Percentiles rank a stretch among this genome's conserved stretches.
These are phyloP conservation scores for Elsinoe fawcettii DNA, from an alignment of 2,329 filamentous ascomycete species.

Conservation along the genomic window DNA sequence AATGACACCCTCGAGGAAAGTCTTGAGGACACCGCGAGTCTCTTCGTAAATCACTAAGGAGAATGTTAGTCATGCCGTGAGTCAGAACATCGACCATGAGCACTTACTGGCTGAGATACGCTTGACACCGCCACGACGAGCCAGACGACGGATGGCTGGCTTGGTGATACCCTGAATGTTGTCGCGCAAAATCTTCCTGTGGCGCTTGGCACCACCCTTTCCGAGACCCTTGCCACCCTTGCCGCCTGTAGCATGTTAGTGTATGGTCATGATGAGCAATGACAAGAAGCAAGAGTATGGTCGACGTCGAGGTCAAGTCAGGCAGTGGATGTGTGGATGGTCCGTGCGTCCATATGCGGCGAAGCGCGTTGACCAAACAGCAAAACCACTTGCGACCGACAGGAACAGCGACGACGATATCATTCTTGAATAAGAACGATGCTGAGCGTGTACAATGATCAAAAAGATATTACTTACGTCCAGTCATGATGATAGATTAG, in stretches of 20 bases:
- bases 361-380: neutral
- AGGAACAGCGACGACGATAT: constrained; percentile 9
- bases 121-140: constrained; percentile 99
- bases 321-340: constrained; percentile 1
- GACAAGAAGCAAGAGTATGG: neutral
- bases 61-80: constrained; percentile 12
- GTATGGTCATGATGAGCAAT: constrained; percentile 34
- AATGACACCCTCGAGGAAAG: constrained; percentile 76
- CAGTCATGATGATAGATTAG: constrained; percentile 42
- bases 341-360: constrained; percentile 2
- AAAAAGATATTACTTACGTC: constrained; percentile 37
- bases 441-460: neutral
- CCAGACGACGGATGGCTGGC: constrained; percentile 96
- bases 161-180: constrained; percentile 99
- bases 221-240: constrained; percentile 97
- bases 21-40: constrained; percentile 74
- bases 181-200: constrained; percentile 98
- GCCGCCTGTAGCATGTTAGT: constrained; percentile 54
- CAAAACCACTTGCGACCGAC: neutral
- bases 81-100: neutral
- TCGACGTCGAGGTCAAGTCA: constrained; percentile 8
- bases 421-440: neutral
- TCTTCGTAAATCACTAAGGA: constrained; percentile 68
- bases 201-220: constrained; percentile 97
- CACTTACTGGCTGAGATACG: constrained; percentile 86